Base-by-base conservation (phyloP, 2,329 filamentous ascomycete species). In the Scytalidium lignicola region DNA sequence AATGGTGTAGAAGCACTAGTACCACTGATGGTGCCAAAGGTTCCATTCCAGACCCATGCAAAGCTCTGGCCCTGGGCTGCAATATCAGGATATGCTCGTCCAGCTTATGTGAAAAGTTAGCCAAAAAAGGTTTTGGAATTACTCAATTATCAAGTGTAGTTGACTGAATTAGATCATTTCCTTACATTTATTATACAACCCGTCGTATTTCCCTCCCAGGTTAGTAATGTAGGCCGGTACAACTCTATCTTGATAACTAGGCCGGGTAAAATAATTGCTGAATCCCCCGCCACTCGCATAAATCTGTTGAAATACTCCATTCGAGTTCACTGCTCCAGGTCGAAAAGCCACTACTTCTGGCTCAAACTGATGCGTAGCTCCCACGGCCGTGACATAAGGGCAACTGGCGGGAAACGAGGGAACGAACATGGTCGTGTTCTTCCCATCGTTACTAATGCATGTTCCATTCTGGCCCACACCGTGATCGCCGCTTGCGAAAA, bases 381-480 rank as follows among this genome's bases (percentile, higher is more conserved):
- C 85, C 1, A 88, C 77, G 1, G 76, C 67, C 0, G 84, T 88
- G 10, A 87, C 77, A 62, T 77, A 88, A 0, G 83, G 85, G 58
- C 85, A 88, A 0, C 76, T 75, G 0, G 76, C 78, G 0, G 85
- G 85, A 66, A 88, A 88, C 2, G 72, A 74, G 1, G 82, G 74
- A 26, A 80, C 69, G 60, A 83, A 81, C 18, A 74, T 70, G 13
- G 74, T 74, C 1, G 70, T 74, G 51, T 78, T 73, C 41, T 67
- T 71, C 19, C 81, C 82, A 49, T 85, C 80, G 59, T 83, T 82
- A 49, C 73, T 73, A 46, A 72, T 66, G 66, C 83, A 87, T 8
- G 70, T 54, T 9, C 52, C 55, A 2, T 67, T 67, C 3, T 72
- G 72, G n/a, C 52, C 48, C 47, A 67, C 63, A 15, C 56, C 80